phyloP scores from a whole-genome alignment of 108 stramenopile species.

The Pseudonitzschia multiseries region DNA sequence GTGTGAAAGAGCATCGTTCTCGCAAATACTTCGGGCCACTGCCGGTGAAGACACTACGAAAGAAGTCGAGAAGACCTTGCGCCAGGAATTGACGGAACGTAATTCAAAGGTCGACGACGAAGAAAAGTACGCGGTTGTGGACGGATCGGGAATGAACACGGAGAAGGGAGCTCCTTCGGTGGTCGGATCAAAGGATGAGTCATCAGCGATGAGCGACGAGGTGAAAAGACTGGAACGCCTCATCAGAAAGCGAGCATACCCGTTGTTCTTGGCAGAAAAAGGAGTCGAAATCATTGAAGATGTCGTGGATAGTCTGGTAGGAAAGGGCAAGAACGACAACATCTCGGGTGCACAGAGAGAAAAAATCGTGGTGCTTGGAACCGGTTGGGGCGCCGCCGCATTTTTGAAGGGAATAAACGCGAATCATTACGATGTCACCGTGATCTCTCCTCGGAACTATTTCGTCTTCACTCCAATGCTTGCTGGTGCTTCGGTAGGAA shows the following conservation, averaged over 20 bases:
- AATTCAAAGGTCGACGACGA: slow-evolving; percentile 52
- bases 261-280: slow-evolving; percentile 85
- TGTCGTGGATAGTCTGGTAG: slow-evolving; percentile 22
- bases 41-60: background rate
- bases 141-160: slow-evolving; percentile 30
- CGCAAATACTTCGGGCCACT: background rate
- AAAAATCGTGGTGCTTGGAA: slow-evolving; percentile 88
- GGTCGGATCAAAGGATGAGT: background rate
- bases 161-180: background rate
- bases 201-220: background rate
- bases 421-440: slow-evolving; percentile 82
- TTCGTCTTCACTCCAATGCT: slow-evolving; percentile 97
- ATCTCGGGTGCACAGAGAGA: slow-evolving; percentile 37
- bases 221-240: slow-evolving; percentile 47
- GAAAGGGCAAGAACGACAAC: background rate
- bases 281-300: slow-evolving; percentile 64
- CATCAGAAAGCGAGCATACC: slow-evolving; percentile 75
- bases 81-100: slow-evolving; percentile 46
- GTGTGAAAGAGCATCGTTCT: background rate
- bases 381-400: slow-evolving; percentile 92
- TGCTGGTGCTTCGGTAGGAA: slow-evolving; percentile 92
- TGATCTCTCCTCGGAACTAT: slow-evolving; percentile 90
- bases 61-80: slow-evolving; percentile 38
- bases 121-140: slow-evolving; percentile 39
- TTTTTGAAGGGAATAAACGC: slow-evolving; percentile 87